These are phyloP conservation scores for Discostella stelligeroides DNA, from an alignment of 108 stramenopile species.

Conservation along the genomic window DNA sequence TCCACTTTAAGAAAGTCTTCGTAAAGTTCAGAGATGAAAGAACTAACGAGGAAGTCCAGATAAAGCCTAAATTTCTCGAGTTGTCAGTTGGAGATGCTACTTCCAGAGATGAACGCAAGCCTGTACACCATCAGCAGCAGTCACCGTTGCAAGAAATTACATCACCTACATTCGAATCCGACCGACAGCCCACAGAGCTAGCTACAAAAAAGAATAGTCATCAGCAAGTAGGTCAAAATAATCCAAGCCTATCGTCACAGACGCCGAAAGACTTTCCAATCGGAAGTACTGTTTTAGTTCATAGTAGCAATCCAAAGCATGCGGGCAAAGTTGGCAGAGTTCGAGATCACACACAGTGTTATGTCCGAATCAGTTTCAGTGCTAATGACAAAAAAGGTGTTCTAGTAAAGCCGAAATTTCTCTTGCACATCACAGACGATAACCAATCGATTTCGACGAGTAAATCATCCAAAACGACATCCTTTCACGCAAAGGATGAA, in stretches of 20 bases:
- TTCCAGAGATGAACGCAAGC: not conserved
- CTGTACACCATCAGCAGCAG: too few relatives aligned
- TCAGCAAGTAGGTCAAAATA: too few relatives aligned
- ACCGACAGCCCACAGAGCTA: not conserved
- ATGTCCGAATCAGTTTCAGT: too few relatives aligned
- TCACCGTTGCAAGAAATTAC: too few relatives aligned
- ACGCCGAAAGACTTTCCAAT: not conserved
- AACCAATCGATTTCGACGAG: not conserved
- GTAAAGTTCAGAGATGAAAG: constrained; percentile 6
- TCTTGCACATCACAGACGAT: too few relatives aligned
- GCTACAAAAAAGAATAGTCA: too few relatives aligned
- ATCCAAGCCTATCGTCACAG: not conserved
- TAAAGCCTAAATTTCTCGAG: not conserved
- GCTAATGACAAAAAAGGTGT: too few relatives aligned
- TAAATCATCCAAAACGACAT: too few relatives aligned
- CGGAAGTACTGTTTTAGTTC: not conserved
- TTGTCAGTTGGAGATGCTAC: not conserved
- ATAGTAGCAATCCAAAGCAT: not conserved
- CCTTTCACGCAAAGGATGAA: not conserved
- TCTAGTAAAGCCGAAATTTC: too few relatives aligned
- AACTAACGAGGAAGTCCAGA: constrained; percentile 1
- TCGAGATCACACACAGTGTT: not conserved
- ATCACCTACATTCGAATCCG: too few relatives aligned
- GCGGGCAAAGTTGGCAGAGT: not conserved
- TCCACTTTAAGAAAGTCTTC: too few relatives aligned